Percentiles rank a stretch among this genome's conserved stretches.
Evolutionary conservation across 2,329 filamentous ascomycete genomes (phyloP).

Genomic region (Paecilomyces sp.): DNA sequence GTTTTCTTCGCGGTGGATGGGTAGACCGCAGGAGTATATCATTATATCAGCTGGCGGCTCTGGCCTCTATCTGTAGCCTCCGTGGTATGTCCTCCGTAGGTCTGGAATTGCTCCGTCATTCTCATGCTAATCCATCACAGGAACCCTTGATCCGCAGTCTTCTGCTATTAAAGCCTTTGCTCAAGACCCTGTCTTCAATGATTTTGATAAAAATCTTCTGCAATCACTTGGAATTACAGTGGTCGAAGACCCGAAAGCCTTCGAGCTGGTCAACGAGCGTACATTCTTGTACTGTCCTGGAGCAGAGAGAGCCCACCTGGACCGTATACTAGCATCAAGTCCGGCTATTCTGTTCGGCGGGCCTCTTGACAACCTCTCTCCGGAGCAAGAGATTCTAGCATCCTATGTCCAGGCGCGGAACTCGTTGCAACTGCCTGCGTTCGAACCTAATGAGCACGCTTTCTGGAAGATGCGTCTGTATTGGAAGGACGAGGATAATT

Average conservation of each 20-base stretch:
- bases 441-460: constrained; percentile 24
- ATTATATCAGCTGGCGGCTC: constrained; percentile 33
- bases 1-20: constrained; percentile 34
- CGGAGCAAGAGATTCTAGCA: constrained; percentile 16
- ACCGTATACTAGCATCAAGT: constrained; percentile 39
- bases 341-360: constrained; percentile 55
- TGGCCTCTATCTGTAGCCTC: constrained; percentile 21
- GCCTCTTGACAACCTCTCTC: constrained; percentile 20
- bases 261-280: constrained; percentile 39
- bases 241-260: constrained; percentile 45
- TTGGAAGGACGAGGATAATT: constrained; percentile 10
- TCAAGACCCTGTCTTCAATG: constrained; percentile 46
- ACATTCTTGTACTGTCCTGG: constrained; percentile 59
- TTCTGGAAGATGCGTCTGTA: constrained; percentile 33
- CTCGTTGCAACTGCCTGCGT: constrained; percentile 21
- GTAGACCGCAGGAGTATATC: constrained; percentile 34
- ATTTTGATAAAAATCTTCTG: constrained; percentile 32
- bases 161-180: constrained; percentile 47
- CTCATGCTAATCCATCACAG: background rate
- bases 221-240: constrained; percentile 26
- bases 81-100: constrained; percentile 14
- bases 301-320: constrained; percentile 44
- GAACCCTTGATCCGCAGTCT: background rate
- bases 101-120: background rate
- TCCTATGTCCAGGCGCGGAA: constrained; percentile 11